Conservation (phyloP, 176 grass and related monocot species). For the Avena eriantha region DNA sequence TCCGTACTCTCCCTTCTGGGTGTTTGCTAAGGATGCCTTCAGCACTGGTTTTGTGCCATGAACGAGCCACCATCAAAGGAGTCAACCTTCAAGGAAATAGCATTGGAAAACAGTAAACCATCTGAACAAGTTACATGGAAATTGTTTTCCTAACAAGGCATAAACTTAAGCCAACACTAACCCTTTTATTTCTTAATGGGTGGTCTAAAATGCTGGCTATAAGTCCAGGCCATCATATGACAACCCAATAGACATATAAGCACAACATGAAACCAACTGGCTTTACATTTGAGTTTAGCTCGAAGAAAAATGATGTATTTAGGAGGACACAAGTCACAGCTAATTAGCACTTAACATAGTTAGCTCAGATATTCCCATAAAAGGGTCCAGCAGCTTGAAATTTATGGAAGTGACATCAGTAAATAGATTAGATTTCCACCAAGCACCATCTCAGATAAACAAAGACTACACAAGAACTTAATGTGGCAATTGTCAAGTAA, state of each 20-base stretch:
- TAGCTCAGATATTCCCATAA: constrained; percentile 1
- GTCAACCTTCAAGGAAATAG: constrained; percentile 68
- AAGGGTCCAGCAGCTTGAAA: background rate
- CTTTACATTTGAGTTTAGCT: constrained; percentile 13
- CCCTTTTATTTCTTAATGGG: background rate
- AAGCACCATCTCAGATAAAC: constrained; percentile 10
- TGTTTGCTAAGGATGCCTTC: constrained; percentile 79
- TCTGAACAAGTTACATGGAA: constrained; percentile 19
- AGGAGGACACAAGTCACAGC: background rate
- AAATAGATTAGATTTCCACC: constrained; percentile 3
- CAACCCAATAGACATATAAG: background rate
- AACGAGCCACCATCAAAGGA: constrained; percentile 89
- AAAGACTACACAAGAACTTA: constrained; percentile 26
- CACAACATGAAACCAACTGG: background rate
- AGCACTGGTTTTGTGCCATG: constrained; percentile 85
- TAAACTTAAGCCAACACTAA: background rate
- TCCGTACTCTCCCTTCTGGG: constrained; percentile 52
- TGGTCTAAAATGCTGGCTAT: background rate
- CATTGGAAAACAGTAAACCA: constrained; percentile 31
- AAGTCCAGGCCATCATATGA: background rate
- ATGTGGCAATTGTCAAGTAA: constrained; percentile 12
- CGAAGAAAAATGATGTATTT: background rate
- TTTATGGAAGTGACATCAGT: background rate
- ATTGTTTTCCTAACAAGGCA: background rate
- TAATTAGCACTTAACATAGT: constrained; percentile 1